Percentiles rank a stretch among this genome's conserved stretches.
These are phyloP conservation scores for Erodium trifolium DNA, from an alignment of 441 rosid species.

Conservation along the genomic window DNA sequence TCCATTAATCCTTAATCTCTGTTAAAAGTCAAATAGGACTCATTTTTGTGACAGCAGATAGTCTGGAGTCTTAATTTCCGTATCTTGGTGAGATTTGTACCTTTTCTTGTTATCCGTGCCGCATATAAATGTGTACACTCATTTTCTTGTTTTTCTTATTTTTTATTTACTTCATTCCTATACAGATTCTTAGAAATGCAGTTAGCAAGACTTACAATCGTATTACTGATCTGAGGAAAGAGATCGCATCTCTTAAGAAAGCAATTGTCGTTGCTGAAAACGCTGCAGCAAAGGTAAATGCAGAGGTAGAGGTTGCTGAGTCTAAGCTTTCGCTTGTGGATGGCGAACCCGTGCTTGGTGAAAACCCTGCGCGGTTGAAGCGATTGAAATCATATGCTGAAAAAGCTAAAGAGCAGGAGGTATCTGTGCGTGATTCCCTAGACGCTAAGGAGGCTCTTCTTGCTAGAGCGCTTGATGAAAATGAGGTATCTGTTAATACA, in stretches of 20 bases:
- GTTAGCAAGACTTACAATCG: slow-evolving; percentile 89
- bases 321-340: slow-evolving; percentile 73
- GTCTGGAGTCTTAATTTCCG: too few relatives aligned
- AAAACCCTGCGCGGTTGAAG: slow-evolving; percentile 71
- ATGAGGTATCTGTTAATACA: slow-evolving; percentile 47
- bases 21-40: too few relatives aligned
- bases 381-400: slow-evolving; percentile 68
- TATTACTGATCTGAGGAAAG: slow-evolving; percentile 83
- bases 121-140: too few relatives aligned
- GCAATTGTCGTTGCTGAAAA: slow-evolving; percentile 58
- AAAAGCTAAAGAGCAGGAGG: slow-evolving; percentile 55
- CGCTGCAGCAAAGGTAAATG: slow-evolving; percentile 61
- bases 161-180: too few relatives aligned
- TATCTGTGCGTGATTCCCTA: slow-evolving; percentile 56
- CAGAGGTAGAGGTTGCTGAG: slow-evolving; percentile 73
- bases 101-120: too few relatives aligned
- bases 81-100: too few relatives aligned
- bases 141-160: too few relatives aligned
- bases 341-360: slow-evolving; percentile 93
- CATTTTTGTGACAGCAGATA: too few relatives aligned
- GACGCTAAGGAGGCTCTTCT: slow-evolving; percentile 93
- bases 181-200: slow-evolving; percentile 84
- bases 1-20: too few relatives aligned
- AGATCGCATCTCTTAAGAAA: slow-evolving; percentile 60
- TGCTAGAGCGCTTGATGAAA: slow-evolving; percentile 72